Base-by-base conservation (phyloP, 2,329 filamentous ascomycete species). In the Xenoacremonium recifei region DNA sequence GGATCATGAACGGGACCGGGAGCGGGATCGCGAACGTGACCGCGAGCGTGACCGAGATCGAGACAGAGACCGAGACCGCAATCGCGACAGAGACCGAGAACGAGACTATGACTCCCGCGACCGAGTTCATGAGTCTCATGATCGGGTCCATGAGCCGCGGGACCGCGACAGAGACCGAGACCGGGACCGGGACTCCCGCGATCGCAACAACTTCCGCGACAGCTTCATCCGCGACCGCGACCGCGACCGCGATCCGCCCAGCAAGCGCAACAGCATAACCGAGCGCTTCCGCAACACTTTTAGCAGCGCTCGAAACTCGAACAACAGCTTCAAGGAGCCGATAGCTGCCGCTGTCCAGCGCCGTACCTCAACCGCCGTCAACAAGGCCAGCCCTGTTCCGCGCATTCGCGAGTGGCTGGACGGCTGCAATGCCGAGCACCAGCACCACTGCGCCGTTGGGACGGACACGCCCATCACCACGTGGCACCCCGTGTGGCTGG, bases 321-420 rank as follows among this genome's bases (percentile, higher is more conserved):
- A n/a, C n/a, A n/a, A n/a, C n/a, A n/a, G n/a, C n/a, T 59, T 60
- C 29, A 56, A 63, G 17, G 59, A 59, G 3, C 16, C 51, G 6
- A n/a, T n/a, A n/a, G 13, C n/a, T n/a, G 29, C 58, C 3, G 54
- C 58, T 3, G 49, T 61, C 20, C 52, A 54, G 36, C 54, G 64
- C 15, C 61, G 63, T 15, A 48, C 62, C 6, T 66, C 66, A 13
- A 52, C 59, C 33, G 56, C 57, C 31, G 49, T 58, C 37, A 58
- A 48, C 32, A 61, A 57, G 36, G 58, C 61, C 21, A 67, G 62
- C 9, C 69, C 68, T 15, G 53, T 70, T 25, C 57, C 56, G 35
- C 66, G 65, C 35, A 62, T 72, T 37, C 63, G 64, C 35, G 63
- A 69, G 32, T 72, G 70, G 70, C 62, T 72, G 23, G 67, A 72